Evolutionary conservation across 768 basidiomycete species (phyloP).

Genomic region (Coprinopsis cinerea): DNA sequence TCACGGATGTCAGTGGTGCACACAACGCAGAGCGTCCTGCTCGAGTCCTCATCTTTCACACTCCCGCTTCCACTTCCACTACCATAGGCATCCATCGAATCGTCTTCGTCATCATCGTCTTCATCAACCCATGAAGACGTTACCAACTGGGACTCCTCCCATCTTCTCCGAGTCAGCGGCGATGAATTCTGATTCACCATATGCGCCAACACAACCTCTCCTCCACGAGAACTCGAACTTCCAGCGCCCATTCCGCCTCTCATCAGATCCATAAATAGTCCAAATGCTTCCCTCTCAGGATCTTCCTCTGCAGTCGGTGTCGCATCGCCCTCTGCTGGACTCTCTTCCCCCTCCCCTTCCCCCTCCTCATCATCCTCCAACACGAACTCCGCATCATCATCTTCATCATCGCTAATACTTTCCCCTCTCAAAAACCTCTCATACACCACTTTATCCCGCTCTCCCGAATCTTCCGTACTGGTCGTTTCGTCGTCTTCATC

Average conservation of each 20-base stretch:
- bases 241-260: slow-evolving; percentile 12
- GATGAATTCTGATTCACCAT: slow-evolving; percentile 21
- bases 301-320: slow-evolving; percentile 11
- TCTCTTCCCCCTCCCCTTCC: slow-evolving; percentile 23
- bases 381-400: slow-evolving; percentile 24
- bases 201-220: slow-evolving; percentile 22
- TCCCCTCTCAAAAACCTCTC: slow-evolving; percentile 58
- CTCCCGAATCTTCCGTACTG: background rate
- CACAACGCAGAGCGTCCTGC: slow-evolving; percentile 50
- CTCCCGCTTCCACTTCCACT: slow-evolving; percentile 6
- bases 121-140: slow-evolving; percentile 3
- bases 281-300: slow-evolving; percentile 32
- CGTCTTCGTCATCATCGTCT: slow-evolving; percentile 18
- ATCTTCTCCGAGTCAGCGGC: slow-evolving; percentile 19
- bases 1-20: slow-evolving; percentile 64
- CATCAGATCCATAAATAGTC: slow-evolving; percentile 52
- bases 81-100: slow-evolving; percentile 5
- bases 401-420: slow-evolving; percentile 35
- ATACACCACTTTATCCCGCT: slow-evolving; percentile 39
- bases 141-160: slow-evolving; percentile 1
- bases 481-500: background rate
- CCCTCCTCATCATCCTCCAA: slow-evolving; percentile 22
- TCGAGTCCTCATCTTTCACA: slow-evolving; percentile 20
- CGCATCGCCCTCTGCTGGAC: slow-evolving; percentile 6
- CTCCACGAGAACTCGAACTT: slow-evolving; percentile 15